Base-by-base conservation (phyloP, 495 filamentous ascomycete genomes). In the Neurospora sp. region DNA sequence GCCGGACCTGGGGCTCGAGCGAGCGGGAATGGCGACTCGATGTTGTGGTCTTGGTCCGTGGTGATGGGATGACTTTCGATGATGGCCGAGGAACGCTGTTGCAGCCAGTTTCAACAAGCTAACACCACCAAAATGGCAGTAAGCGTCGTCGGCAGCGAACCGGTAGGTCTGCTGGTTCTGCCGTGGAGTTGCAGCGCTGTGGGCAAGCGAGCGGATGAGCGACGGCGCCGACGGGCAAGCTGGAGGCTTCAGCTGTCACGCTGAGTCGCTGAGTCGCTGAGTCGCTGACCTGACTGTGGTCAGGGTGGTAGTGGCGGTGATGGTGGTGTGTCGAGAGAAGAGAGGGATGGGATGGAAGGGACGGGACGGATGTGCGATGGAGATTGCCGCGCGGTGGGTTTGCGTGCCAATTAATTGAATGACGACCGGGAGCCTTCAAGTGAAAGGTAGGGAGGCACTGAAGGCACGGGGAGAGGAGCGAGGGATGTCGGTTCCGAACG, bases 11-110 rank as follows among this genome's bases (percentile, higher is more conserved):
- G 22, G 40, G 42, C 39, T 22, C n/a, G 20, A 69, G 8, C 68
- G 40, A 65, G 27, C 53, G 35, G 53, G 71, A 41, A 22, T 7
- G 40, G 42, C 41, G 44, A 20, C 39, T 53, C 61, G 61, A n/a
- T 44, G 48, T 16, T n/a, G 71, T 68, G 70, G 40, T 27, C 65
- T 40, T 74, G 75, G 75, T 74, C 73, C 72, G 74, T 75, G 74
- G 10, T 44, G 41, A 18, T 31, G 53, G 14, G 12, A 22, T 5
- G 53, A 61, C 31, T 61, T 14, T 2, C 8, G 12, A 31, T 31
- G 53, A 31, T 37, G 35, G 4, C 35, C 35, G 35, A 31, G 3
- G 27, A 61, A 35, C 3, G 27, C 20, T 7, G 4, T 59, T 31
- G 48, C 10, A 31, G 48, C 48, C 22, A 27, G 48, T 59, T 59